Conservation (phyloP, 176 grass and related monocot genomes). For the Eremochloa ophiuroides region DNA sequence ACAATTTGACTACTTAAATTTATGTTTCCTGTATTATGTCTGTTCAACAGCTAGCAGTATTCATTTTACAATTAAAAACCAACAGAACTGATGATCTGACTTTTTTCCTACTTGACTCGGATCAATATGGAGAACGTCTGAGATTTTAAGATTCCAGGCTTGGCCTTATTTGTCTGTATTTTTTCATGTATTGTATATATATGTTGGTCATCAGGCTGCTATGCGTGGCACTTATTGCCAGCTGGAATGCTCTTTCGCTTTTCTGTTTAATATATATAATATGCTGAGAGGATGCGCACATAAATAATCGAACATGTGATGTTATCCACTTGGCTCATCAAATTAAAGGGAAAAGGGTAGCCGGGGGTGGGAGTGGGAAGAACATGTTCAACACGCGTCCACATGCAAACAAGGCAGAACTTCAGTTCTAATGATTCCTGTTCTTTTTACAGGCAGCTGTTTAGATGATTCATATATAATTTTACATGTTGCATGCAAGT, state of each 20-base stretch:
- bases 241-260: background rate
- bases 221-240: background rate
- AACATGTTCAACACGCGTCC: constrained; percentile 4
- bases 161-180: background rate
- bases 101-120: background rate
- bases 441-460: background rate
- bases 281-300: background rate
- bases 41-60: background rate
- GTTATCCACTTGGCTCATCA: constrained; percentile 10
- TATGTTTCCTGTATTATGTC: background rate
- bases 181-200: background rate
- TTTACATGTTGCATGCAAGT: constrained; percentile 11
- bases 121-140: constrained; percentile 2
- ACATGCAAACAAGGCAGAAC: constrained; percentile 1
- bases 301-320: background rate
- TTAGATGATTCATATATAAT: background rate
- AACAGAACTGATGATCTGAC: background rate
- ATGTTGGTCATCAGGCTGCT: background rate
- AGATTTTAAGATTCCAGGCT: background rate
- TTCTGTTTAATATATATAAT: background rate
- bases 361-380: background rate
- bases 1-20: background rate
- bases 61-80: background rate
- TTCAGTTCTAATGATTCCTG: background rate
- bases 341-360: background rate